These are phyloP conservation scores for Cyphellophora attinorum DNA, from an alignment of 2,329 filamentous ascomycete species.

Conservation along the genomic window DNA sequence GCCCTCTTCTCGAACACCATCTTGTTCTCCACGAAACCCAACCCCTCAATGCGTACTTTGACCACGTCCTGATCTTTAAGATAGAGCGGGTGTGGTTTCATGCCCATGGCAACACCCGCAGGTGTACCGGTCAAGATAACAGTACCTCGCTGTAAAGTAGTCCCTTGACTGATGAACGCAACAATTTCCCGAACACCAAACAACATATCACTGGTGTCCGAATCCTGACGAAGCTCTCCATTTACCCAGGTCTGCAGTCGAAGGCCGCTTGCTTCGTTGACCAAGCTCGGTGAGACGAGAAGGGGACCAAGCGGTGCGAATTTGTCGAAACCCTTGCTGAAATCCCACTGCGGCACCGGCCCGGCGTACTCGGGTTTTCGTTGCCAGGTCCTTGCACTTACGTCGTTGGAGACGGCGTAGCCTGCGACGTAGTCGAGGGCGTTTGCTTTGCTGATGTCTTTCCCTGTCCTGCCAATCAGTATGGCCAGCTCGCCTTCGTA, in stretches of 20 bases:
- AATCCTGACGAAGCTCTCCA: constrained; percentile 27
- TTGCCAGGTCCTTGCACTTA: constrained; percentile 28
- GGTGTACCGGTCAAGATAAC: constrained; percentile 34
- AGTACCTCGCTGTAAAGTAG: constrained; percentile 27
- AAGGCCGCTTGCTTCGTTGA: constrained; percentile 25
- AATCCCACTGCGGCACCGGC: constrained; percentile 31
- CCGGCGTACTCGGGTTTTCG: constrained; percentile 37
- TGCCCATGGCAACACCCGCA: constrained; percentile 34
- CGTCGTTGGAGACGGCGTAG: constrained; percentile 31
- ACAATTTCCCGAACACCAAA: constrained; percentile 28
- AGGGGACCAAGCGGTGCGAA: constrained; percentile 27
- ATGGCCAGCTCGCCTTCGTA: constrained; percentile 32
- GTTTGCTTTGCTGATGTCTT: constrained; percentile 27
- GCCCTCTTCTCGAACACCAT: constrained; percentile 13
- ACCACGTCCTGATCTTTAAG: constrained; percentile 30
- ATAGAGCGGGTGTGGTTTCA: constrained; percentile 23
- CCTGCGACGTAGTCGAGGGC: constrained; percentile 32
- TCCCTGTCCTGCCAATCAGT: constrained; percentile 26
- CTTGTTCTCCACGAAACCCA: constrained; percentile 36
- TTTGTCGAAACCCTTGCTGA: constrained; percentile 30
- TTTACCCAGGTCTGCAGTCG: constrained; percentile 26
- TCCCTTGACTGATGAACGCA: constrained; percentile 28
- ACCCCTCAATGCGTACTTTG: constrained; percentile 35
- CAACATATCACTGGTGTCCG: constrained; percentile 29
- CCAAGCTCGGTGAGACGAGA: constrained; percentile 22